Base-by-base conservation (phyloP, 164 flowering plant genomes). In the Annona squamosa region DNA sequence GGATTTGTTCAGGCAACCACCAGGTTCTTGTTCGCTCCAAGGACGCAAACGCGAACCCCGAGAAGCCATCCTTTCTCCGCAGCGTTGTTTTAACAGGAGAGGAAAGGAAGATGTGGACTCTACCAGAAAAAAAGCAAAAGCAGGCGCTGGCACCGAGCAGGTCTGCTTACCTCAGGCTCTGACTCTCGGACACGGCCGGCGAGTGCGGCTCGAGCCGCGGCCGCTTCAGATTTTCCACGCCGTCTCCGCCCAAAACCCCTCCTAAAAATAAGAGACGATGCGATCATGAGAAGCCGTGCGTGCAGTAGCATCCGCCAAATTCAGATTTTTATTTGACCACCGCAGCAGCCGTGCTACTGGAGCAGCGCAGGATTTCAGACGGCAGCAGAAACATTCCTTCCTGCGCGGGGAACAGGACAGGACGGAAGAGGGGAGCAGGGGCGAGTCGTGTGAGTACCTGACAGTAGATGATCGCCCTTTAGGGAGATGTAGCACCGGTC, bases 91-190 rank as follows among this genome's bases (percentile, higher is more conserved):
- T 52, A 7, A 52, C 59, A 2, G 13, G 59, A 52, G 37, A 52
- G 9, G 59, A 52, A 52, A 52, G 16, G 59, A 16, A 52, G 9
- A 52, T 4, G 59, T 52, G 0, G 37, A 26, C 37, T 26, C 59
- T 52, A 7, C 59, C 59, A 52, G 59, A 52, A 52, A 16, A 16
- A 52, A 48, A 71, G 2, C 12, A 42, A 44, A 56, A 69, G 67
- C 13, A 16, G 43, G 44, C 16, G 47, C 37, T 26, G 37, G 37
- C 37, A 26, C 37, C 1, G 37, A 26, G 37, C 61, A 12, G 43
- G 13, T 1, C 47, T 13, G 42, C 63, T 45, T 64, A 86, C 91
- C 86, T 83, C 69, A 83, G 80, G 43, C 85, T 75, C n/a, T 72
- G 79, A 45, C 69, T 0, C 52, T 82, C 85, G 2, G 81, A 46